Conservation (phyloP, 768 basidiomycete species). For the Basidioascus undulatus region DNA sequence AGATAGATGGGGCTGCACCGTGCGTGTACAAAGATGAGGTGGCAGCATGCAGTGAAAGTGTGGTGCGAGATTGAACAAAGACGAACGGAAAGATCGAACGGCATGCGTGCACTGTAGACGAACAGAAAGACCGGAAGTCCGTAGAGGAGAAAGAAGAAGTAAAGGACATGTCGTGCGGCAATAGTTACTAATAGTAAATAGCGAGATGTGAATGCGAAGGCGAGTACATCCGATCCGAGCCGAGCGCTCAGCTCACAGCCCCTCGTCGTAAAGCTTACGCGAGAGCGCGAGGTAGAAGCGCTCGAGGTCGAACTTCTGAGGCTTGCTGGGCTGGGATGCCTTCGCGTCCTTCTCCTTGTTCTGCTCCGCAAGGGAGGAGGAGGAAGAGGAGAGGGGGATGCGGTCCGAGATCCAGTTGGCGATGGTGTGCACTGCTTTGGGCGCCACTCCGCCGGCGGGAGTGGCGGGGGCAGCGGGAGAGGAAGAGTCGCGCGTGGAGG, state of each 20-base stretch:
- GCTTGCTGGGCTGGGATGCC: constrained; percentile 14
- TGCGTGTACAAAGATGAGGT: too few relatives aligned
- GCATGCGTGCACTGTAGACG: too few relatives aligned
- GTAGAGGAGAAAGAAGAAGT: too few relatives aligned
- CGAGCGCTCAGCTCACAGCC: constrained; percentile 28
- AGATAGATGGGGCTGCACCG: too few relatives aligned
- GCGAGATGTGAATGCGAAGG: neutral
- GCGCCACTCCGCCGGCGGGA: constrained; percentile 6
- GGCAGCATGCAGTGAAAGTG: too few relatives aligned
- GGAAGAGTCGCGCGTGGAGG: constrained; percentile 10
- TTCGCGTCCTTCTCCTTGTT: neutral
- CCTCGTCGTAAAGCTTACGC: constrained; percentile 78
- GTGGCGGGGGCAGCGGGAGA: constrained; percentile 6
- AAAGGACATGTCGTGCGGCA: too few relatives aligned
- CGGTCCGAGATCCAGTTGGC: constrained; percentile 1
- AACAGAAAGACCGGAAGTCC: too few relatives aligned
- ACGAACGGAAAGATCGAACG: too few relatives aligned
- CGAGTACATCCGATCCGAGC: neutral
- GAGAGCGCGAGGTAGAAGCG: constrained; percentile 71
- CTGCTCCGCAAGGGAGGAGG: neutral
- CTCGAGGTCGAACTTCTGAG: constrained; percentile 53
- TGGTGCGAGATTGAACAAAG: too few relatives aligned
- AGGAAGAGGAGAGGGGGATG: constrained; percentile 1
- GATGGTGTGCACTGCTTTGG: neutral
- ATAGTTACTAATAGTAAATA: neutral